These are phyloP conservation scores for Silene uniflora DNA, from an alignment of 148 eudicot species.

Conservation along the genomic window DNA sequence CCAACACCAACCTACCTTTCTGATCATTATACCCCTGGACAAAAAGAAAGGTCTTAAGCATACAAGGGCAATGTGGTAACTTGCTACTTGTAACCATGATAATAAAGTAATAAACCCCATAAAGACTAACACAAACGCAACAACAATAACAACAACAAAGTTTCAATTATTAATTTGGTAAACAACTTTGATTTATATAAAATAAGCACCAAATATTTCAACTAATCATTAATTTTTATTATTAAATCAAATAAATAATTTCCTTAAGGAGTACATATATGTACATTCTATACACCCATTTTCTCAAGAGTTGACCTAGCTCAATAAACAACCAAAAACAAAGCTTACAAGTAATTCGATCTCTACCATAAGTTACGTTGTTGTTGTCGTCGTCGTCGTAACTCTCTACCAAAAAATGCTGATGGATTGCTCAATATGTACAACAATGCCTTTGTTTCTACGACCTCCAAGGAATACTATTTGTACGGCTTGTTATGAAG, in stretches of 20 bases:
- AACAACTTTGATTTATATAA: conserved; percentile 6
- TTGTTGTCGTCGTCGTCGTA: too few species aligned
- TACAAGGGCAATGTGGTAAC: conserved; percentile 23
- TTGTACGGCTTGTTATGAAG: conserved; percentile 76
- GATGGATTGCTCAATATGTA: conserved; percentile 89
- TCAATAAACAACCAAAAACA: conserved; percentile 8
- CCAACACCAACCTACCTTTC: conserved; percentile 36
- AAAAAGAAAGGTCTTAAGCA: neutral
- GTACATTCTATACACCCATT: neutral
- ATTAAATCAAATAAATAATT: conserved; percentile 7
- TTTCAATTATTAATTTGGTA: neutral
- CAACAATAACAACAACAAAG: conserved; percentile 11
- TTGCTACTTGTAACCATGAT: neutral
- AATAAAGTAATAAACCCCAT: neutral
- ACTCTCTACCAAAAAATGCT: neutral
- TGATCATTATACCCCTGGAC: conserved; percentile 20
- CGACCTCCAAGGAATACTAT: conserved; percentile 86
- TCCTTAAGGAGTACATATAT: conserved; percentile 15
- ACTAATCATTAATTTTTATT: neutral
- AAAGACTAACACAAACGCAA: too few species aligned
- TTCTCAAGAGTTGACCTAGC: conserved; percentile 36
- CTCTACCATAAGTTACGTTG: too few species aligned
- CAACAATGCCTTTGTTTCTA: conserved; percentile 62
- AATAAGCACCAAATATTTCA: conserved; percentile 22
- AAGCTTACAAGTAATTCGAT: neutral